These are phyloP conservation scores for Maudiozyma bulderi DNA, from an alignment of 805 yeast genomes.

Conservation along the genomic window DNA sequence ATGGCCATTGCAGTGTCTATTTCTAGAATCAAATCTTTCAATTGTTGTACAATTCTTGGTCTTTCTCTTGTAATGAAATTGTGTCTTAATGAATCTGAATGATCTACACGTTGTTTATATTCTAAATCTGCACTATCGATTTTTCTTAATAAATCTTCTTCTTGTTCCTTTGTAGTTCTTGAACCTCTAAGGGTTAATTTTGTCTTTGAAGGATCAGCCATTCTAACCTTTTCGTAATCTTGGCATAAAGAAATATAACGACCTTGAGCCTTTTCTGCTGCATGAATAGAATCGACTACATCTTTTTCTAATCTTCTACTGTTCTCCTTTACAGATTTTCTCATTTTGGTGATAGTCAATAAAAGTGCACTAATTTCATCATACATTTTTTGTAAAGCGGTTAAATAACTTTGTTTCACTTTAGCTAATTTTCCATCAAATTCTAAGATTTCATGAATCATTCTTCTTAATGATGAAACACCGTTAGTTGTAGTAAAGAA, in stretches of 20 bases:
- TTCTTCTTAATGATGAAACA: slow-evolving; percentile 44
- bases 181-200: slow-evolving; percentile 73
- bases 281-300: slow-evolving; percentile 67
- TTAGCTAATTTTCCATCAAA: slow-evolving; percentile 68
- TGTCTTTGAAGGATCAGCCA: slow-evolving; percentile 76
- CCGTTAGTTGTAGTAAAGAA: slow-evolving; percentile 19
- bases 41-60: slow-evolving; percentile 61
- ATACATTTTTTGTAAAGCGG: slow-evolving; percentile 72
- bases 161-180: slow-evolving; percentile 71
- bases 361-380: slow-evolving; percentile 72
- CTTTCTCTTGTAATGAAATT: slow-evolving; percentile 65
- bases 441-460: slow-evolving; percentile 59
- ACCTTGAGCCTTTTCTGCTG: slow-evolving; percentile 80
- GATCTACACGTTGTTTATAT: slow-evolving; percentile 65
- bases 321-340: slow-evolving; percentile 76
- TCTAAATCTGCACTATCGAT: slow-evolving; percentile 81
- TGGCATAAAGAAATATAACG: slow-evolving; percentile 73
- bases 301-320: slow-evolving; percentile 76
- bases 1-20: slow-evolving; percentile 83
- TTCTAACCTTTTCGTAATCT: slow-evolving; percentile 74
- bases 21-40: slow-evolving; percentile 73
- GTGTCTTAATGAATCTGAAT: slow-evolving; percentile 63
- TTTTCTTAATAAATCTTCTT: slow-evolving; percentile 75
- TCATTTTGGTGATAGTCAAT: slow-evolving; percentile 54
- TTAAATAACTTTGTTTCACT: slow-evolving; percentile 68